Evolutionary conservation across 495 filamentous ascomycete species (phyloP), one percentile per base, ranked within the genome.

Genomic region (Neurospora pannonica): DNA sequence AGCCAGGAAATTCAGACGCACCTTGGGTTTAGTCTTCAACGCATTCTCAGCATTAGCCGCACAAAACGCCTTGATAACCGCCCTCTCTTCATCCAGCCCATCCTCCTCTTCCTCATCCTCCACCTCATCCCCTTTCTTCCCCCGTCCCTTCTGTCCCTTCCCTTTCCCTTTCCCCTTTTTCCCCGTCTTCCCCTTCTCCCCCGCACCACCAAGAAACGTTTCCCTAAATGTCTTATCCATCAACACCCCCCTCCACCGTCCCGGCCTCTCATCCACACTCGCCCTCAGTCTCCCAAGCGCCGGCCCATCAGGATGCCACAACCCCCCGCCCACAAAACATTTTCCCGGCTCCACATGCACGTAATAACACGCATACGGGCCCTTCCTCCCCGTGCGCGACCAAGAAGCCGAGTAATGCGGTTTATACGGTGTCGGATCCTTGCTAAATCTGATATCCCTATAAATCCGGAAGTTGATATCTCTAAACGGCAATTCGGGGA

Each of bases 401-500:
- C 92, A 97, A 37, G 0, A 1, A 8, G 36, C 36, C 4, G 36
- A 34, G 83, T 92, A 95, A 82, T 94, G 90, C 40, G 92, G 88
- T 89, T 96, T 97, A 81, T 97, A 97, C 1, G 94, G 94, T 2
- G 93, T 94, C 39, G 87, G 92, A 76, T 97, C 91, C 31, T 92
- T 88, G 79, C 84, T 90, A 79, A 95, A 95, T 24, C 92, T 85
- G 31, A 94, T 86, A 79, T 97, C 94, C 70, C 94, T 86, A 78
- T 97, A 93, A 67, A 97, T 95, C 54, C 94, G 89, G 77, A 95
- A 96, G 34, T 94, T 87, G 87, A 97, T 83, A 79, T 97, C 94
- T 77, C 94, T 94, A 37, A 89, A 84, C 8, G 94, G 94, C 36
- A 97, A 84, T 75, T 95, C 93, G 0, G 94, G 94, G 74, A 97